phyloP scores from a whole-genome alignment of 805 yeast species.

The Candida easanensis region DNA sequence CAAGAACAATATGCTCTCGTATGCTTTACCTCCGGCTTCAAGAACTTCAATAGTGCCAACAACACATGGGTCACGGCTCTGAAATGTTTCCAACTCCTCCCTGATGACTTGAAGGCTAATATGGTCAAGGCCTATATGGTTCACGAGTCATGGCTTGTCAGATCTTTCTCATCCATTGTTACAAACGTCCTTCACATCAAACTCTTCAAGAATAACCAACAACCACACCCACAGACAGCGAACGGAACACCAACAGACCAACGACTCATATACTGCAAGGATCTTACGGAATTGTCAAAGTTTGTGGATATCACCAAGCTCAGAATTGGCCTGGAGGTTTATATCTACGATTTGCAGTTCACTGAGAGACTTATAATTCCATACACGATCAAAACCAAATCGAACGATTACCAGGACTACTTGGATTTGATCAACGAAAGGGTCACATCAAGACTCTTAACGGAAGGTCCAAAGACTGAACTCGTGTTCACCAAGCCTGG shows the following conservation, averaged over 20 bases:
- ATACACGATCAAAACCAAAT: constrained; percentile 30
- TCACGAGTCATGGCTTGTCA: constrained; percentile 87
- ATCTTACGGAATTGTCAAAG: constrained; percentile 30
- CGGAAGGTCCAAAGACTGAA: constrained; percentile 38
- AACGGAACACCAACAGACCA: constrained; percentile 12
- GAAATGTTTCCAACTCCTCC: constrained; percentile 54
- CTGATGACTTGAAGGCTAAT: constrained; percentile 50
- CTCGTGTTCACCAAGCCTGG: constrained; percentile 58
- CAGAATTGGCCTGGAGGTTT: constrained; percentile 73
- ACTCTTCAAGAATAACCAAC: constrained; percentile 29
- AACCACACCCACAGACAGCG: not conserved
- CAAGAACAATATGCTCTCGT: constrained; percentile 60
- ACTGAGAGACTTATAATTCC: constrained; percentile 50
- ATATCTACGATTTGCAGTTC: constrained; percentile 59
- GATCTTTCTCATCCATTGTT: constrained; percentile 71
- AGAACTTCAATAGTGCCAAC: constrained; percentile 36
- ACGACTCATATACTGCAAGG: constrained; percentile 33
- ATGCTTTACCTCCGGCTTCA: constrained; percentile 82
- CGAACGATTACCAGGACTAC: constrained; percentile 32
- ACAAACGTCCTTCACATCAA: constrained; percentile 58
- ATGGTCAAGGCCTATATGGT: constrained; percentile 70
- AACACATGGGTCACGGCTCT: constrained; percentile 70
- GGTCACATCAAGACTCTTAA: constrained; percentile 44
- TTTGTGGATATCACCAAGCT: constrained; percentile 71
- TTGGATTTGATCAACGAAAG: constrained; percentile 45